Base-by-base conservation (phyloP, 305 asterid genomes). In the Nicotiana rustica region DNA sequence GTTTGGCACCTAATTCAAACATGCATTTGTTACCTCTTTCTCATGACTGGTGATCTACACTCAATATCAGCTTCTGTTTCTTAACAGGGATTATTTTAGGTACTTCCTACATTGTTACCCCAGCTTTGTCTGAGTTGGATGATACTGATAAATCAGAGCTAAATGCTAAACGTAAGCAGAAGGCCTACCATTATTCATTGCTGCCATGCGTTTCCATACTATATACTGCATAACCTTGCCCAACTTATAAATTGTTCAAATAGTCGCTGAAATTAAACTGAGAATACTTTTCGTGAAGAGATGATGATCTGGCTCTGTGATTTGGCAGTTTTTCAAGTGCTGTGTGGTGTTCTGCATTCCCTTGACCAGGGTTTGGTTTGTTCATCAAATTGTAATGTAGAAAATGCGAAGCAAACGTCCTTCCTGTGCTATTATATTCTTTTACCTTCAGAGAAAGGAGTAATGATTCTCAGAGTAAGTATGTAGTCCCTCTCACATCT, bases 311-410 rank as follows among this genome's bases (percentile, higher is more conserved):
- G 82, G 49, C 83, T 83, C 86, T 67, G 86, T 79, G 67, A 67
- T 77, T 25, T 84, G 65, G 89, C 96, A 96, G 99, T 93, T 85
- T 93, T 95, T 88, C 96, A 88, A 89, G 94, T 83, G 79, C 89
- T 95, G 36, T 92, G 97, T 82, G 79, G 88, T 88, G 85, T 88
- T 78, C 91, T 96, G 82, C 87, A 91, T 89, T 92, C 95, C 91
- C 90, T 88, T 44, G 99, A 96, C 85, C 95, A 95, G 88, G 99
- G 99, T 77, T 87, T 96, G 91, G 89, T 96, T 85, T 96, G 99
- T 92, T 91, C 89, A 86, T 92, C 98, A 36, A 85, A 89, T 82
- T 92, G 92, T 87, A 96, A 93, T 82, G 62, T 95, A 67, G 98
- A 92, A 87, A 92, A 95, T 86, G 87, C 86, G 85, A 87, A 73